These are phyloP conservation scores for Lasiodiplodia gonubiensis DNA, from an alignment of 2,329 filamentous ascomycete species.

Conservation along the genomic window DNA sequence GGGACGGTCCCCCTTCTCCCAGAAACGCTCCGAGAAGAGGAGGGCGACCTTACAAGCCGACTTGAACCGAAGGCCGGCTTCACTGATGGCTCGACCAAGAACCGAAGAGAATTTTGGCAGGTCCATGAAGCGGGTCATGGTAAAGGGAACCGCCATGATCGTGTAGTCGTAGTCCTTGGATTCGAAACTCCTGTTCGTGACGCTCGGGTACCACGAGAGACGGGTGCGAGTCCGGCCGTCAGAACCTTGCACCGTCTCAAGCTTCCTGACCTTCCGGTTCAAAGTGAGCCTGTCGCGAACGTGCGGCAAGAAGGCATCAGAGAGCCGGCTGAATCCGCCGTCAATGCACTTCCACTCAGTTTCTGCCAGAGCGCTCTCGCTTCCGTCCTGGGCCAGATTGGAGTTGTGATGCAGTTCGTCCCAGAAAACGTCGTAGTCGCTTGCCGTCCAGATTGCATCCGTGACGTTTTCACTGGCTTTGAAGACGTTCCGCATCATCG, in stretches of 20 bases:
- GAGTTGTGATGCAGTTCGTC: conserved; percentile 21
- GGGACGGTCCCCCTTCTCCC: neutral
- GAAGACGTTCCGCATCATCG: conserved; percentile 13
- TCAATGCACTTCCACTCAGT: conserved; percentile 19
- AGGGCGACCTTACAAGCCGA: conserved; percentile 16
- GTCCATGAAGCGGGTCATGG: conserved; percentile 23
- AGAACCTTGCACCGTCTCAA: neutral
- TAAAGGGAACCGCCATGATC: conserved; percentile 9
- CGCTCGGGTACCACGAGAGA: conserved; percentile 9
- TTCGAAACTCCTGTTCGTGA: neutral
- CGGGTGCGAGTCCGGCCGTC: conserved; percentile 1
- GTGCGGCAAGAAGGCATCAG: conserved; percentile 8
- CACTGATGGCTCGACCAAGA: conserved; percentile 5
- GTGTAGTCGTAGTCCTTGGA: conserved; percentile 16
- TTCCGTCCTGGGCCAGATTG: conserved; percentile 11
- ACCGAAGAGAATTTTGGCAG: conserved; percentile 7
- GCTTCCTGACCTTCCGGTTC: conserved; percentile 12
- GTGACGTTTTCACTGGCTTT: conserved; percentile 13
- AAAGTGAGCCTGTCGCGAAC: neutral
- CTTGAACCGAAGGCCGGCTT: conserved; percentile 17
- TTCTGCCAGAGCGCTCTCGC: neutral
- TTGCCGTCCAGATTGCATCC: conserved; percentile 17
- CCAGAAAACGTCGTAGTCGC: conserved; percentile 24
- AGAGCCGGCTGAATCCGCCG: conserved; percentile 15
- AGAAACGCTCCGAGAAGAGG: conserved; percentile 10